Conservation (phyloP, 1,284 basidiomycete genomes). For the Sanghuangporus weigelae region DNA sequence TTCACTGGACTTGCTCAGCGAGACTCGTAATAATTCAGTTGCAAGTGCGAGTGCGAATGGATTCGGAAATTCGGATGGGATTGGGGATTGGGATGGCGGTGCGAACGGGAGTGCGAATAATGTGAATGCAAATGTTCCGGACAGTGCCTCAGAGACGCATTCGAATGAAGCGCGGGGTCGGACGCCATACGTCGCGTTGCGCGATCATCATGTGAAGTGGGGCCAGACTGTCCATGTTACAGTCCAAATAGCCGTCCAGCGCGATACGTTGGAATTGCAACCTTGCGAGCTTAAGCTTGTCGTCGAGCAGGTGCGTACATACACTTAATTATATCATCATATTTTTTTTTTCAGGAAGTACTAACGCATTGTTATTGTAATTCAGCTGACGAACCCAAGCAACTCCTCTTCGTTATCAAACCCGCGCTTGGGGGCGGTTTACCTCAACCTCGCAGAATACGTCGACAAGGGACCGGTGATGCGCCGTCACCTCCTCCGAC, state of each 20-base stretch:
- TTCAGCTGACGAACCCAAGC: conserved; percentile 42
- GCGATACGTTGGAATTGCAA: conserved; percentile 46
- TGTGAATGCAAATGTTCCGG: not conserved
- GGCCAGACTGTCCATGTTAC: conserved; percentile 49
- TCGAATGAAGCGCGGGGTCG: conserved; percentile 41
- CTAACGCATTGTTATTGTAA: too few species aligned
- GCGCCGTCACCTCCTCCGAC: conserved; percentile 63
- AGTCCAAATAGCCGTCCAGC: conserved; percentile 58
- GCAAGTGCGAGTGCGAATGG: not conserved
- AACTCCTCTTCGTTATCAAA: conserved; percentile 49
- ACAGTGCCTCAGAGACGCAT: too few species aligned
- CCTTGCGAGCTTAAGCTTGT: conserved; percentile 60
- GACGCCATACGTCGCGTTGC: conserved; percentile 50
- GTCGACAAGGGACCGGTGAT: conserved; percentile 58
- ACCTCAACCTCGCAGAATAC: conserved; percentile 74
- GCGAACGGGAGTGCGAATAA: not conserved
- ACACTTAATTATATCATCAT: not conserved
- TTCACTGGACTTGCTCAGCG: not conserved
- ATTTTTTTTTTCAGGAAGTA: not conserved
- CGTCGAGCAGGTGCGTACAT: conserved; percentile 49
- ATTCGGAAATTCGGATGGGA: not conserved
- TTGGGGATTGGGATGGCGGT: not conserved
- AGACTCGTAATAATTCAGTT: not conserved
- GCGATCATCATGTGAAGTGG: conserved; percentile 58
- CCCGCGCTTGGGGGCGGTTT: conserved; percentile 58